These are phyloP conservation scores for Colletotrichum zoysiae DNA, from an alignment of 2,329 filamentous ascomycete species.

Conservation along the genomic window DNA sequence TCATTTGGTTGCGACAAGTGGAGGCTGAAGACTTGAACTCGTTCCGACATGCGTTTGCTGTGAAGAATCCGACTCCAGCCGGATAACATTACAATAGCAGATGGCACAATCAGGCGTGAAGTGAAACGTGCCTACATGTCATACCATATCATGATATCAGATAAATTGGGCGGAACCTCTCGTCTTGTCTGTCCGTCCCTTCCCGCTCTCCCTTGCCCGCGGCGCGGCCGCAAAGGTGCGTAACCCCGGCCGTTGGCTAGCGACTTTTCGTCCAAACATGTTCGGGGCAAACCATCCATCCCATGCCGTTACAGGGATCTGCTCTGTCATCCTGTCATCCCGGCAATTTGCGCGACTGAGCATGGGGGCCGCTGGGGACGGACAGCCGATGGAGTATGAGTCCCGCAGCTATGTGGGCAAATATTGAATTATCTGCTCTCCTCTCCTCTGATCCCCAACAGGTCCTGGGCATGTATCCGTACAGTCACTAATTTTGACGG, in stretches of 20 bases:
- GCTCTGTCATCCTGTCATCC: not conserved
- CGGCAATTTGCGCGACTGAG: not conserved
- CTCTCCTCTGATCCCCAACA: not conserved
- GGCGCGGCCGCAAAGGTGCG: not conserved
- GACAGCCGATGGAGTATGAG: slow-evolving; percentile 5
- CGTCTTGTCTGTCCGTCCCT: not conserved
- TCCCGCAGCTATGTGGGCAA: slow-evolving; percentile 13
- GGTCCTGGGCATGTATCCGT: not conserved
- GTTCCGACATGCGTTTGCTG: slow-evolving; percentile 16
- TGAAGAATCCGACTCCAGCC: not conserved
- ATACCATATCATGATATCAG: not conserved
- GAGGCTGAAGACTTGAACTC: slow-evolving; percentile 13
- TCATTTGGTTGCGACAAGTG: not conserved
- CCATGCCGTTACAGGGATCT: not conserved
- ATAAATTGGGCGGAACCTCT: not conserved
- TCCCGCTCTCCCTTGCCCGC: not conserved
- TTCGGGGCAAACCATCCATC: slow-evolving; percentile 3
- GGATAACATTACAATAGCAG: not conserved
- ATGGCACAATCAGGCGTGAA: not conserved
- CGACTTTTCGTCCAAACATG: not conserved
- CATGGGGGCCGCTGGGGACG: not conserved
- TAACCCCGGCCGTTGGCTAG: not conserved
- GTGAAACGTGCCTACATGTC: not conserved
- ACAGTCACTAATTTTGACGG: not conserved
- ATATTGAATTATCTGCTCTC: slow-evolving; percentile 9